phyloP scores from a whole-genome alignment of 768 basidiomycete species.

The Boletus insuetus region DNA sequence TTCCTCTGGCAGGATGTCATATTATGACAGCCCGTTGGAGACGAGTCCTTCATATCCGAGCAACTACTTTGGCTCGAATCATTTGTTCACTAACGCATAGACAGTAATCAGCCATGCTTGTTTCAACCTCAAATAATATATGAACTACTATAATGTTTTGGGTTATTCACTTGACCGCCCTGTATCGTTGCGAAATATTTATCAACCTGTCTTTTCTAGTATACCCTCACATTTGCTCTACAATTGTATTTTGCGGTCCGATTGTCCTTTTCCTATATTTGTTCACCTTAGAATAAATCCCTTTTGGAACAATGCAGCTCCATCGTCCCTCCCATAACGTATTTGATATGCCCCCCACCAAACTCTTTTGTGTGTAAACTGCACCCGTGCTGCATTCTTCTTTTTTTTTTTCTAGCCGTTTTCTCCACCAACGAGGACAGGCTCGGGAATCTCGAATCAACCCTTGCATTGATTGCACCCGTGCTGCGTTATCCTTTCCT shows the following conservation, averaged over 20 bases:
- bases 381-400: neutral
- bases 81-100: conserved; percentile 25
- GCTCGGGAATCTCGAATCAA: neutral
- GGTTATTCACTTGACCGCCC: conserved; percentile 15
- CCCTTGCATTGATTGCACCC: neutral
- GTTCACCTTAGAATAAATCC: conserved; percentile 4
- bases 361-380: neutral
- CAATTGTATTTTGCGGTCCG: conserved; percentile 18
- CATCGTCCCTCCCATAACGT: neutral
- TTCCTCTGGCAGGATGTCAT: conserved; percentile 26
- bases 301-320: neutral
- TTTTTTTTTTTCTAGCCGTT: neutral
- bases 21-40: conserved; percentile 27
- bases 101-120: neutral
- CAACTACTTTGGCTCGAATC: conserved; percentile 22
- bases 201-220: conserved; percentile 13
- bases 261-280: neutral
- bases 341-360: neutral
- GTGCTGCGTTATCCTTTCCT: neutral
- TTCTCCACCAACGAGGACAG: neutral
- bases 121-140: conserved; percentile 9
- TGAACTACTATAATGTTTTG: conserved; percentile 11
- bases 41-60: conserved; percentile 19
- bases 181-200: conserved; percentile 29
- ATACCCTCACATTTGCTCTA: conserved; percentile 11